phyloP scores from a whole-genome alignment of 495 filamentous ascomycete species.

The Wilcoxina mikolae region DNA sequence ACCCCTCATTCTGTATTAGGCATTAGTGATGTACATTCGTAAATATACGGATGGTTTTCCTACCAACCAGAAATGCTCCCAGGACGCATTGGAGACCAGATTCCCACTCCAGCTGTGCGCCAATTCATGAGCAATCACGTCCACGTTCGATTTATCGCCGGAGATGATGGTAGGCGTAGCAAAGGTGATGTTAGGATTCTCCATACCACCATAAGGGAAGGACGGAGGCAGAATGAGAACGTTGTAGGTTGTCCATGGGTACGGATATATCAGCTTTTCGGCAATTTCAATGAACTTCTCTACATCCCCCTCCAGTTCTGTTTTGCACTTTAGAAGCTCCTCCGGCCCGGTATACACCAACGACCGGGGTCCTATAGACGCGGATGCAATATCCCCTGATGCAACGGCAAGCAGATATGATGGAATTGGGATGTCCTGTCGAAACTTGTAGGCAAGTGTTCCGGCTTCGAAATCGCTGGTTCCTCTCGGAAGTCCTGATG shows the following conservation, averaged over 20 bases:
- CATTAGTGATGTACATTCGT: too few relatives aligned
- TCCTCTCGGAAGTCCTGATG: constrained; percentile 62
- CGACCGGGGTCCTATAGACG: constrained; percentile 70
- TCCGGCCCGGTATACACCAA: constrained; percentile 75
- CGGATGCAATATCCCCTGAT: constrained; percentile 73
- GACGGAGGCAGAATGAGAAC: constrained; percentile 60
- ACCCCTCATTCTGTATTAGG: too few relatives aligned
- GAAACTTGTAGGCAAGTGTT: constrained; percentile 59
- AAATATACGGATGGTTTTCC: too few relatives aligned
- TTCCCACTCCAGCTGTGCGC: constrained; percentile 90
- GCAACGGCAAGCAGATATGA: constrained; percentile 87
- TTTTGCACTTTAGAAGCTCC: constrained; percentile 66
- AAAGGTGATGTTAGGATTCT: constrained; percentile 88
- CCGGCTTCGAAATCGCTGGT: constrained; percentile 34
- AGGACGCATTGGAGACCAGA: constrained; percentile 72
- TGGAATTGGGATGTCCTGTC: constrained; percentile 81
- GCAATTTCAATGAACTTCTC: constrained; percentile 81
- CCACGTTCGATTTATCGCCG: constrained; percentile 83
- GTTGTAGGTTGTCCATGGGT: constrained; percentile 90
- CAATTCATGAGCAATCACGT: constrained; percentile 93
- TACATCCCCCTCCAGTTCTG: constrained; percentile 77
- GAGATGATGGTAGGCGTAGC: constrained; percentile 85
- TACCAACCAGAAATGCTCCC: constrained; percentile 97
- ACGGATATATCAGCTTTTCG: constrained; percentile 42
- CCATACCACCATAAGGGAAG: constrained; percentile 80